phyloP scores from a whole-genome alignment of 2,329 filamentous ascomycete species.

The Coniosporium tulheliwenetii region DNA sequence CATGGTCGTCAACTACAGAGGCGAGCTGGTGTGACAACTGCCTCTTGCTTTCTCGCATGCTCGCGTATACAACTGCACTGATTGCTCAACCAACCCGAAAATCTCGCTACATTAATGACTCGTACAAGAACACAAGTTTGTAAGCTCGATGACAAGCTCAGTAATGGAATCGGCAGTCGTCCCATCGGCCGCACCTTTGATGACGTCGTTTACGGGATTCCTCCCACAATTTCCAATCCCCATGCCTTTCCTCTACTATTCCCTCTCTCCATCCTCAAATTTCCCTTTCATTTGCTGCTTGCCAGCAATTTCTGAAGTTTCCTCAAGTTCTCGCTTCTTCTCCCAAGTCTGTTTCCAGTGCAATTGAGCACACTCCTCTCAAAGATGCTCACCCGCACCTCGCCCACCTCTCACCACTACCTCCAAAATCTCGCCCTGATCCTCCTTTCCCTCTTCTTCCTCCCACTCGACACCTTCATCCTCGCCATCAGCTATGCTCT shows the following conservation, averaged over 20 bases:
- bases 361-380: not conserved
- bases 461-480: conserved; percentile 35
- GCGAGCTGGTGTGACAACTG: no score
- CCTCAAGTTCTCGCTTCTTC: not conserved
- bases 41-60: no score
- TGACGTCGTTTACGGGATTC: no score
- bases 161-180: no score
- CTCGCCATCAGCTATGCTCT: conserved; percentile 21
- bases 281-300: not conserved
- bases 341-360: not conserved
- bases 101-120: no score
- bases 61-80: no score
- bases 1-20: no score
- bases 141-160: no score
- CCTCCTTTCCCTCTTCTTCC: conserved; percentile 22
- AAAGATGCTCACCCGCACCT: not conserved
- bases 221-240: not conserved
- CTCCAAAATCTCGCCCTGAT: conserved; percentile 34
- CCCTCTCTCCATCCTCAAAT: not conserved
- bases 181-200: no score
- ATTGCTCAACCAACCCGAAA: no score
- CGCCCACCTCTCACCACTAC: conserved; percentile 19
- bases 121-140: no score
- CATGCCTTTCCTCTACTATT: conserved; percentile 10
- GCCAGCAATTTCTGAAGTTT: not conserved